Conservation (phyloP, 129 eudicot species). For the Lonicera japonica region DNA sequence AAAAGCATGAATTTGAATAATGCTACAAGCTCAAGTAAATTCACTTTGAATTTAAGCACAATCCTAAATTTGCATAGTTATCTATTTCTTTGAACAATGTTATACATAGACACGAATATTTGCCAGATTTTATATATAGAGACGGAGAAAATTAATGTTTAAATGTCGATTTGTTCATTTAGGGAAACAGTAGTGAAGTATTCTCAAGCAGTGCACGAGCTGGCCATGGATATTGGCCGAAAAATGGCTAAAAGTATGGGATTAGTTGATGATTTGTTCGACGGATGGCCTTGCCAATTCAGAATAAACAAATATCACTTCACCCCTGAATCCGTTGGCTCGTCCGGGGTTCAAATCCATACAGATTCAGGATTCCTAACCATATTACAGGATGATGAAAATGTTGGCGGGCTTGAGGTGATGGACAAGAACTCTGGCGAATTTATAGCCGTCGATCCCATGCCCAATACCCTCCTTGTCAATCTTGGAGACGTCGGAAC, state of each 20-base stretch:
- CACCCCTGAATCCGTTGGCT: constrained; percentile 29
- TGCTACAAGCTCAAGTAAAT: too few species aligned
- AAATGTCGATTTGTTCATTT: not conserved
- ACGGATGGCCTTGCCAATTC: constrained; percentile 37
- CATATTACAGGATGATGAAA: constrained; percentile 47
- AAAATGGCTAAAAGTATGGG: constrained; percentile 28
- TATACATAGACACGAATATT: too few species aligned
- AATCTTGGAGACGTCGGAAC: constrained; percentile 45
- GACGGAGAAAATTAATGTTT: too few species aligned
- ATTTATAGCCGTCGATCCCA: constrained; percentile 30
- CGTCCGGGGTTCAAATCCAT: constrained; percentile 30
- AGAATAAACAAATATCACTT: constrained; percentile 45
- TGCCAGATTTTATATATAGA: too few species aligned
- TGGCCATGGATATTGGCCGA: constrained; percentile 28
- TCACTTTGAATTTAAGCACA: too few species aligned
- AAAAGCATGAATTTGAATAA: too few species aligned
- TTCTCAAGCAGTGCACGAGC: constrained; percentile 28
- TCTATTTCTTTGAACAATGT: too few species aligned
- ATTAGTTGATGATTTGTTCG: constrained; percentile 19
- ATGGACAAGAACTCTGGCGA: constrained; percentile 25
- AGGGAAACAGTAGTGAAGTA: constrained; percentile 37
- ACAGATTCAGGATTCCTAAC: constrained; percentile 50
- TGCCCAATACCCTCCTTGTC: constrained; percentile 32
- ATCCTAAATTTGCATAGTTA: too few species aligned
- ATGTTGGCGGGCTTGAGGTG: constrained; percentile 40